phyloP scores from a whole-genome alignment of 2,329 filamentous ascomycete species.

The Fusarium sp. region DNA sequence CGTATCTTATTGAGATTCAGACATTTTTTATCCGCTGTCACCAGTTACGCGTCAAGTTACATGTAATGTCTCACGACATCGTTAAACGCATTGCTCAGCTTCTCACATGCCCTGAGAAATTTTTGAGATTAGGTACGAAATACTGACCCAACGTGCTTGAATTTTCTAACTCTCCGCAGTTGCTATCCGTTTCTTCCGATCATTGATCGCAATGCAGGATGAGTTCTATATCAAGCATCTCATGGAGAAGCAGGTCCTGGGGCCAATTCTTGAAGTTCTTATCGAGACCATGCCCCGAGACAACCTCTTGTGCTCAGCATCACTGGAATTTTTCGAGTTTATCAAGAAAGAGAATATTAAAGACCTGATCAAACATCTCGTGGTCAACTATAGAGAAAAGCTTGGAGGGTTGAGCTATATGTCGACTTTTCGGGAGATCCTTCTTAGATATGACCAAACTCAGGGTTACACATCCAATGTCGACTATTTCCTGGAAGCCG shows the following conservation, averaged over 20 bases:
- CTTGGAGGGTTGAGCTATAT: slow-evolving; percentile 82
- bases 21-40: slow-evolving; percentile 95
- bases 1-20: slow-evolving; percentile 90
- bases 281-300: slow-evolving; percentile 88
- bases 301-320: slow-evolving; percentile 93
- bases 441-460: slow-evolving; percentile 82
- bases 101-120: slow-evolving; percentile 85
- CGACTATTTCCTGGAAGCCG: slow-evolving; percentile 79
- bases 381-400: slow-evolving; percentile 84
- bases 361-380: slow-evolving; percentile 82
- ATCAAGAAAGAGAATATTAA: slow-evolving; percentile 86
- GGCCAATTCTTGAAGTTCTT: slow-evolving; percentile 85
- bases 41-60: slow-evolving; percentile 85
- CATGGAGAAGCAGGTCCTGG: slow-evolving; percentile 82
- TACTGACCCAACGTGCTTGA: slow-evolving; percentile 5
- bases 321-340: slow-evolving; percentile 91
- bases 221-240: slow-evolving; percentile 91
- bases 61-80: slow-evolving; percentile 83
- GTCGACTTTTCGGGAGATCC: slow-evolving; percentile 81
- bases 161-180: slow-evolving; percentile 60
- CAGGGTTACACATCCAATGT: slow-evolving; percentile 72
- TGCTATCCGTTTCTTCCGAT: slow-evolving; percentile 93
- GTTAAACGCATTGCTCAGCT: slow-evolving; percentile 84
- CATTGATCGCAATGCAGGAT: slow-evolving; percentile 84
- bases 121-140: slow-evolving; percentile 82